Conservation (phyloP, 2,329 filamentous ascomycete species). For the Cyanodermella asteris region DNA sequence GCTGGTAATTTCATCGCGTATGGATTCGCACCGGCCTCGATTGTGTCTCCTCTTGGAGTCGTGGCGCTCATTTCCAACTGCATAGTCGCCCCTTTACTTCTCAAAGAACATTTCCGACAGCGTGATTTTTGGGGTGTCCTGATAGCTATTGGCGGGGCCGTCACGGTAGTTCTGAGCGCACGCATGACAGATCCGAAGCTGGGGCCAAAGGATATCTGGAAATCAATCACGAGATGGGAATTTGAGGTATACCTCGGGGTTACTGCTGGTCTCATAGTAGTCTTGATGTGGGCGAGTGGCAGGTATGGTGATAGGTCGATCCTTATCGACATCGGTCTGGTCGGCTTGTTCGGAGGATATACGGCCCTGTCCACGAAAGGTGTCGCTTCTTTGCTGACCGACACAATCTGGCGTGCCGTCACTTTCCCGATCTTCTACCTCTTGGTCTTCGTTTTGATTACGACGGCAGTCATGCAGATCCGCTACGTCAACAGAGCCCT, state of each 20-base stretch:
- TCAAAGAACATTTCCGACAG: constrained; percentile 71
- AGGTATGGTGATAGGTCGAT: constrained; percentile 71
- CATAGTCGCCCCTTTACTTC: constrained; percentile 80
- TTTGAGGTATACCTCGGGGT: constrained; percentile 80
- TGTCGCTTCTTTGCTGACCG: constrained; percentile 82
- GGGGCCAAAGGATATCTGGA: constrained; percentile 75
- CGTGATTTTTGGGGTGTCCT: constrained; percentile 77
- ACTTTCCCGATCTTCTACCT: constrained; percentile 82
- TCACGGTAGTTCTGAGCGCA: constrained; percentile 81
- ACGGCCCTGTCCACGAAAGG: constrained; percentile 95
- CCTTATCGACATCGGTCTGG: constrained; percentile 76
- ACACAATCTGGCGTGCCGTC: constrained; percentile 70
- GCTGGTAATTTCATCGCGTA: constrained; percentile 94
- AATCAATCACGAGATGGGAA: constrained; percentile 63
- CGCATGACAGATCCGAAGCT: constrained; percentile 77
- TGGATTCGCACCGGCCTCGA: constrained; percentile 90
- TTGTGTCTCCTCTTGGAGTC: constrained; percentile 90
- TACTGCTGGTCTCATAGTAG: constrained; percentile 48
- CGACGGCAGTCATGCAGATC: constrained; percentile 86
- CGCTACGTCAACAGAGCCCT: constrained; percentile 82
- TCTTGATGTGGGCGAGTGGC: constrained; percentile 63
- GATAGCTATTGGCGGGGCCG: constrained; percentile 67
- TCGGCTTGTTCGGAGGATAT: constrained; percentile 84
- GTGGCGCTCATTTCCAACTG: constrained; percentile 93
- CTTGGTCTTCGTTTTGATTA: constrained; percentile 56